Base-by-base conservation (phyloP, 805 yeast genomes). In the Maudiozyma saulgeensis region DNA sequence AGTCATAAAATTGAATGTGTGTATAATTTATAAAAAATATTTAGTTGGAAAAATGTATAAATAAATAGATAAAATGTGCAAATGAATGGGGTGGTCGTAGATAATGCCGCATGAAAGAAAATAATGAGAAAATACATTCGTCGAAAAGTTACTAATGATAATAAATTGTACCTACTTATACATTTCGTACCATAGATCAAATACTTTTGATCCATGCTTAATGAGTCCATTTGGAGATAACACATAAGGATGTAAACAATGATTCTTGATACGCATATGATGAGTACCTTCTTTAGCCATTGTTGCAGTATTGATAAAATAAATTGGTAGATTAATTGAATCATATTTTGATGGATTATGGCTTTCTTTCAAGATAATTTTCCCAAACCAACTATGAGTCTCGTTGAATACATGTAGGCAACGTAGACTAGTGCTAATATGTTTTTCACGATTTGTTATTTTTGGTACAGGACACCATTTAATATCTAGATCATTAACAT, bases 321-420 rank as follows among this genome's bases (percentile, higher is more conserved):
- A 53, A 3, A 58, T 54, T 1, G 68, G 66, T 32, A 49, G 42
- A 41, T 63, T 60, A 44, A 55, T 60, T 1, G 66, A 62, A 19
- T 52, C 56, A 44, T 48, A 58, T 1, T 43, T 44, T 4, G 68
- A 66, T 6, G 60, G 53, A 19, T 35, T 37, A 7, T 18, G 42
- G 6, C 54, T 39, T 13, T 63, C 59, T 3, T 70, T 70, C 32
- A 73, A 70, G 19, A 77, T 55, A 31, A 68, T 59, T 55, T 71
- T 76, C 42, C 79, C 77, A 21, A 74, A 63, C 84, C 85, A 80
- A 8, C 70, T 55, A 41, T 79, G 81, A 43, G 75, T 78, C 52
- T 69, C 69, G 1, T 74, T 68, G 47, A 80, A 66, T 3, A 82
- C 76, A 54, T 72, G 76, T 25, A 80, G 76, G 53, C 86, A 80